phyloP scores from a whole-genome alignment of 768 basidiomycete genomes.

The Kwoniella dendrophila region DNA sequence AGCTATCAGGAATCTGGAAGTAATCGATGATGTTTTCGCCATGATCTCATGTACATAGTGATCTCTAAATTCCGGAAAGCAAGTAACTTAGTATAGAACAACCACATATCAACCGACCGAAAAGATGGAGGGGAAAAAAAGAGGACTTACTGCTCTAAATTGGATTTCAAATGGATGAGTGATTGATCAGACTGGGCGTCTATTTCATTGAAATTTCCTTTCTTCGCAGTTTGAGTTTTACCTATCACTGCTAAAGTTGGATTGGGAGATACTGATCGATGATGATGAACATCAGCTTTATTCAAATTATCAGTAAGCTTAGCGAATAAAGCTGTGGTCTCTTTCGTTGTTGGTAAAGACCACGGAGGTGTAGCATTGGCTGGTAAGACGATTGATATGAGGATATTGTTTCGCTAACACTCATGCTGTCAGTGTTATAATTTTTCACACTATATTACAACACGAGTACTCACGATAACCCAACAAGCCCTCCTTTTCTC shows the following conservation, averaged over 20 bases:
- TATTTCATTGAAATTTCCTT: too few relatives aligned
- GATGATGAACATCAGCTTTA: too few relatives aligned
- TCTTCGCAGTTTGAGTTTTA: neutral
- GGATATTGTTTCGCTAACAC: neutral
- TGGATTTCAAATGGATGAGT: constrained; percentile 28
- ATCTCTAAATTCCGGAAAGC: too few relatives aligned
- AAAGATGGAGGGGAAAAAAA: neutral
- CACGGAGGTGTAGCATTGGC: too few relatives aligned
- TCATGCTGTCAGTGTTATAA: neutral
- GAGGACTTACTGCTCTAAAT: constrained; percentile 20
- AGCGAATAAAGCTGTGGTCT: constrained; percentile 26
- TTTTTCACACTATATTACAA: neutral
- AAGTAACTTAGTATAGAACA: neutral
- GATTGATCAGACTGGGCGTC: constrained; percentile 19
- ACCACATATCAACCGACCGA: neutral
- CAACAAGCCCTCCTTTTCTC: constrained; percentile 25
- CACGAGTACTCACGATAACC: constrained; percentile 45
- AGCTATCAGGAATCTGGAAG: constrained; percentile 29
- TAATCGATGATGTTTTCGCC: constrained; percentile 33
- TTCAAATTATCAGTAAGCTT: neutral
- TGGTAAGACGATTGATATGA: too few relatives aligned
- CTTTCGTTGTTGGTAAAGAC: too few relatives aligned
- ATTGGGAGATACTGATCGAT: constrained; percentile 13
- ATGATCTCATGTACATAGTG: constrained; percentile 23
- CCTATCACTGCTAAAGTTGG: neutral